Evolutionary conservation across 2,329 filamentous ascomycete genomes (phyloP), one percentile per base, ranked within the genome.

Genomic region (Aspergillus sp.): DNA sequence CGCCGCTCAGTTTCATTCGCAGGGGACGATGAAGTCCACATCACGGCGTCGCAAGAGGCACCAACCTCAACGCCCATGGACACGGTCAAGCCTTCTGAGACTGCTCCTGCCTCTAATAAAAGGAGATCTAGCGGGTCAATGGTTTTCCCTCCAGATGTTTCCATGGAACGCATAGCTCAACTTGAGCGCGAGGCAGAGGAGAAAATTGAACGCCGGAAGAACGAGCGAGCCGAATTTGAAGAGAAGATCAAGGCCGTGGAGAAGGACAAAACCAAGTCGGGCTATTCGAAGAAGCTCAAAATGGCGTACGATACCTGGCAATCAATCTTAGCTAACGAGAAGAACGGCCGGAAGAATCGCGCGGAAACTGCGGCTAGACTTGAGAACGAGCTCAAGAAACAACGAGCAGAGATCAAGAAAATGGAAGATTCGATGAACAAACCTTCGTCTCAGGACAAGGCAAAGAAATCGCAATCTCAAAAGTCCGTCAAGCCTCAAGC

Each of bases 1-100:
- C 58, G 61, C 9, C 66, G 66, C 20, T 70, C 68, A 3, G 66
- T 70, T 30, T 71, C 69, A 15, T 70, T 70, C 49, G 61, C 55
- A 5, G 68, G 67, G 8, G 60, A 54, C 9, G 63, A 63, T 11
- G 61, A 66, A 5, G 24, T 62, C 40, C 20, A 61, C 12, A 54
- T 54, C 27, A 48, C 58, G 8, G 40, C 30, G 8, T 59, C 61
- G 15, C 42, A 52, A 3, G 52, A 56, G 12, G 57, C 46, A 12
- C 49, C 65, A 9, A 60, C 53, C 19, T 56, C 59, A n/a, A 56
- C 53, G 13, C 33, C 58, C 3, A 45, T 39, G 30, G 48, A 27
- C n/a, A n/a, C 34, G 5, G 12, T 55, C 3, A 61, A 64, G 20
- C 20, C 24, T 11, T 15, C 54, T 19, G 54, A 37, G 6, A 22